Evolutionary conservation across 768 basidiomycete species (phyloP).

Genomic region (Pleurotus sapidus): DNA sequence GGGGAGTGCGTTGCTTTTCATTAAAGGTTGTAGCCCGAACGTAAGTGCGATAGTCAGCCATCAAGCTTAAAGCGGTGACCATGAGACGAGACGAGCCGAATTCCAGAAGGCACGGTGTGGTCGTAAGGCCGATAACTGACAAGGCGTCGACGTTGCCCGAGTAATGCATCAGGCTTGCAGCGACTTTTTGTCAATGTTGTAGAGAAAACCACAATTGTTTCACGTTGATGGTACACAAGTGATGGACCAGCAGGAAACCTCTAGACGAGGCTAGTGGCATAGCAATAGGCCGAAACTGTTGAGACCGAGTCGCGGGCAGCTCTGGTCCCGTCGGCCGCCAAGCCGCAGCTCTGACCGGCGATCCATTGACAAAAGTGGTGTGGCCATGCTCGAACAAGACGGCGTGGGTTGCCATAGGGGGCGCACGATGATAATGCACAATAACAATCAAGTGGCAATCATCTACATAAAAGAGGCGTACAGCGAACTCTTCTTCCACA

Average conservation of each 20-base stretch:
- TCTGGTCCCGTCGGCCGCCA: background rate
- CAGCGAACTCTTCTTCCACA: background rate
- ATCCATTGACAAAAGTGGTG: background rate
- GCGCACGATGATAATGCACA: background rate
- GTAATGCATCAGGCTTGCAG: background rate
- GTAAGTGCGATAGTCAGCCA: background rate
- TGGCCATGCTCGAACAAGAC: background rate
- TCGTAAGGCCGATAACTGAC: background rate
- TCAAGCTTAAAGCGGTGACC: background rate
- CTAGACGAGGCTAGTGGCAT: constrained; percentile 4
- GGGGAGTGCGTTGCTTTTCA: background rate
- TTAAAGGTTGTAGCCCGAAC: background rate
- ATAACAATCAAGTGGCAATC: background rate
- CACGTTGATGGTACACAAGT: background rate
- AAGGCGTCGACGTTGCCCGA: background rate
- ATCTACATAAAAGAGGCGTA: too few relatives aligned
- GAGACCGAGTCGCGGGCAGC: background rate
- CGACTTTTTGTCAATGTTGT: background rate
- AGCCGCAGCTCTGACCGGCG: background rate
- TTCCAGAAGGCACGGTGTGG: background rate
- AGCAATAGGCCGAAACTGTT: background rate
- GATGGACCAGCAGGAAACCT: background rate
- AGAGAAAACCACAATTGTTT: background rate
- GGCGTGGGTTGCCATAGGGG: background rate
- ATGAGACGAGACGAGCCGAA: background rate